phyloP scores from a whole-genome alignment of 1,139 yeast species.

The Kodamaea sp. region DNA sequence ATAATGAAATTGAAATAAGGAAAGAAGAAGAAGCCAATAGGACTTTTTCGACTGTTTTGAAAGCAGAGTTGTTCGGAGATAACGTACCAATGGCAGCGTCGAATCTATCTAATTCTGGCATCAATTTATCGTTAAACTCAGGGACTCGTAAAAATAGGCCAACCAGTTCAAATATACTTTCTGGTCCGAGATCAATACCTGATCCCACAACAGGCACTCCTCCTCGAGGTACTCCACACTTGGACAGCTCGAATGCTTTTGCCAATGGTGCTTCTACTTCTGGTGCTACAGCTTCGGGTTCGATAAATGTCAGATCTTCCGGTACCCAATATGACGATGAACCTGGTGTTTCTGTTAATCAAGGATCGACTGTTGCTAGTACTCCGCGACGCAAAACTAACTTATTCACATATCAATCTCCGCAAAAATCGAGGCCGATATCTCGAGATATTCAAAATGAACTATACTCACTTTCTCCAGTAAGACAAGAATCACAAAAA shows the following conservation, averaged over 20 bases:
- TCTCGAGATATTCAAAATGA: constrained; percentile 65
- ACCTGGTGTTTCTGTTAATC: constrained; percentile 9
- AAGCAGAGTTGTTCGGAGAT: constrained; percentile 90
- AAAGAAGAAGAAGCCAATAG: constrained; percentile 80
- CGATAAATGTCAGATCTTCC: constrained; percentile 1
- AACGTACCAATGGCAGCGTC: constrained; percentile 60
- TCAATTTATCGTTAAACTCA: background rate
- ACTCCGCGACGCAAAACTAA: constrained; percentile 60
- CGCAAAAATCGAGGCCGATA: constrained; percentile 57
- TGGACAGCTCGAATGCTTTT: constrained; percentile 1
- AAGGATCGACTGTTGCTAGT: constrained; percentile 22
- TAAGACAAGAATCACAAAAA: constrained; percentile 81
- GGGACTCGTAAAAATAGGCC: constrained; percentile 2
- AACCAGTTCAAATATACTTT: background rate
- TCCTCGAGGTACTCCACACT: background rate
- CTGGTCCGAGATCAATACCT: constrained; percentile 13
- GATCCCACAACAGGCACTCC: constrained; percentile 6
- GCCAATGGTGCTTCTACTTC: constrained; percentile 4
- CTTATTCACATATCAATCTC: constrained; percentile 68
- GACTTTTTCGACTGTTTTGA: constrained; percentile 80
- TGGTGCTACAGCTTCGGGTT: constrained; percentile 1
- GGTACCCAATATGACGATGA: constrained; percentile 15
- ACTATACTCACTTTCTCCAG: constrained; percentile 79
- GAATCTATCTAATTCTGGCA: constrained; percentile 17
- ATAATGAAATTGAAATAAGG: constrained; percentile 63